phyloP scores from a whole-genome alignment of 805 yeast genomes.

The Cyberlindnera galapagoensis region DNA sequence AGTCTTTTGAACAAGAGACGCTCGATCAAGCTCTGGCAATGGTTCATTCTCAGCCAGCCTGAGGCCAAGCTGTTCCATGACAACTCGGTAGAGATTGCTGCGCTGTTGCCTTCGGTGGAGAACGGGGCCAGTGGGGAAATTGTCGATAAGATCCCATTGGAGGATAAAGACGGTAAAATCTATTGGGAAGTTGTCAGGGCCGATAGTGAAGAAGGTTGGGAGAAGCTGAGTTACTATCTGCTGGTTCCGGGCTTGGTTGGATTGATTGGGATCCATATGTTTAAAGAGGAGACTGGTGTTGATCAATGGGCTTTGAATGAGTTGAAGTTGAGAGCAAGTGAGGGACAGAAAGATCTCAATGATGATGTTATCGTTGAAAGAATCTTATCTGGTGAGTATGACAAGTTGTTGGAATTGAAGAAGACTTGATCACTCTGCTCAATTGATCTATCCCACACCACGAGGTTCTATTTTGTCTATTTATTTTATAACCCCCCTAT shows the following conservation, averaged over 20 bases:
- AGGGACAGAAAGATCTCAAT: conserved; percentile 58
- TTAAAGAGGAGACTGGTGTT: conserved; percentile 44
- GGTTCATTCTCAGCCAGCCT: conserved; percentile 41
- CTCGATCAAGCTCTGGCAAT: conserved; percentile 43
- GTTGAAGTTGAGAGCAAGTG: conserved; percentile 68
- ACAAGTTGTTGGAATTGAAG: conserved; percentile 55
- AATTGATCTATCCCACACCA: neutral
- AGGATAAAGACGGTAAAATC: conserved; percentile 72
- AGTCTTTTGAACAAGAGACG: conserved; percentile 53
- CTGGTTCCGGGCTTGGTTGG: conserved; percentile 66
- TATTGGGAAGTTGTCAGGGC: conserved; percentile 75
- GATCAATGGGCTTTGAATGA: conserved; percentile 82
- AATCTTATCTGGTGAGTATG: conserved; percentile 80
- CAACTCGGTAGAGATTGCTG: conserved; percentile 55
- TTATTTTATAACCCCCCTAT: conserved; percentile 2
- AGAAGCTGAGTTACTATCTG: conserved; percentile 60
- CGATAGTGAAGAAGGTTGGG: conserved; percentile 82
- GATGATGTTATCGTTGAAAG: conserved; percentile 78
- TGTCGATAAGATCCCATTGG: conserved; percentile 78
- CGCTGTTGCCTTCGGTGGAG: conserved; percentile 42
- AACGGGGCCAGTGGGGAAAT: conserved; percentile 51
- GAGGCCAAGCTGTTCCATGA: conserved; percentile 50
- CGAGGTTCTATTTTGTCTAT: conserved; percentile 3
- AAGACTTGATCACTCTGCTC: conserved; percentile 9
- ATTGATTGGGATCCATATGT: conserved; percentile 44